Evolutionary conservation across 352 stramenopile genomes (phyloP).

Genomic region (Halophytophthora polymorphica): DNA sequence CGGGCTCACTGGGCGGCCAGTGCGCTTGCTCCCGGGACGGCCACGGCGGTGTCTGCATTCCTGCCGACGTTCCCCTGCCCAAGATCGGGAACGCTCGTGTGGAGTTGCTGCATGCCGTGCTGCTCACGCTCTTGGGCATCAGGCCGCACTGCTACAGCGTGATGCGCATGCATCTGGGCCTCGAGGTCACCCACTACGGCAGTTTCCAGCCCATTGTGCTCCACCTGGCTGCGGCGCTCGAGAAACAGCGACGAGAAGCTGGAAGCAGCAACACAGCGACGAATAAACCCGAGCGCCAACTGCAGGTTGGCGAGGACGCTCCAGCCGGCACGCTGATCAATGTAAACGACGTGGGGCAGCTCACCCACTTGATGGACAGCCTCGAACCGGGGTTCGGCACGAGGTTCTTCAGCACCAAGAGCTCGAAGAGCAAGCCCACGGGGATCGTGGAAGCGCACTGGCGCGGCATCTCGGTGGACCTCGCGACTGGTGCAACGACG

Average conservation of each 20-base stretch:
- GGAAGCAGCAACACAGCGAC: neutral
- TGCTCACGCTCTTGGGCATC: slow-evolving; percentile 13
- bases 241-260: slow-evolving; percentile 5
- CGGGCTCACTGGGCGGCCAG: slow-evolving; percentile 12
- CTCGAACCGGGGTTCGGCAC: slow-evolving; percentile 21
- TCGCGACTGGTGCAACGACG: slow-evolving; percentile 1
- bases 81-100: slow-evolving; percentile 7
- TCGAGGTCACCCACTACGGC: slow-evolving; percentile 13
- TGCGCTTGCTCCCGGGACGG: slow-evolving; percentile 11
- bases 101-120: slow-evolving; percentile 18
- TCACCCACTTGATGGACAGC: slow-evolving; percentile 20
- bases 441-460: slow-evolving; percentile 25
- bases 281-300: neutral
- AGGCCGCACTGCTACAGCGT: slow-evolving; percentile 7
- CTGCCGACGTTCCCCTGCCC: slow-evolving; percentile 20
- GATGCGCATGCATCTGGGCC: slow-evolving; percentile 24
- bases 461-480: slow-evolving; percentile 18
- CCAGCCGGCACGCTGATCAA: slow-evolving; percentile 3
- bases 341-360: slow-evolving; percentile 12
- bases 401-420: slow-evolving; percentile 27
- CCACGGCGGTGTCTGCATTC: neutral
- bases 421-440: slow-evolving; percentile 14
- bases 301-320: neutral
- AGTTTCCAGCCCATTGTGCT: slow-evolving; percentile 25
- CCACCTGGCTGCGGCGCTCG: slow-evolving; percentile 11